These are phyloP conservation scores for Mucor saturninus DNA, from an alignment of 371 early-diverging fungal genomes.

Conservation along the genomic window DNA sequence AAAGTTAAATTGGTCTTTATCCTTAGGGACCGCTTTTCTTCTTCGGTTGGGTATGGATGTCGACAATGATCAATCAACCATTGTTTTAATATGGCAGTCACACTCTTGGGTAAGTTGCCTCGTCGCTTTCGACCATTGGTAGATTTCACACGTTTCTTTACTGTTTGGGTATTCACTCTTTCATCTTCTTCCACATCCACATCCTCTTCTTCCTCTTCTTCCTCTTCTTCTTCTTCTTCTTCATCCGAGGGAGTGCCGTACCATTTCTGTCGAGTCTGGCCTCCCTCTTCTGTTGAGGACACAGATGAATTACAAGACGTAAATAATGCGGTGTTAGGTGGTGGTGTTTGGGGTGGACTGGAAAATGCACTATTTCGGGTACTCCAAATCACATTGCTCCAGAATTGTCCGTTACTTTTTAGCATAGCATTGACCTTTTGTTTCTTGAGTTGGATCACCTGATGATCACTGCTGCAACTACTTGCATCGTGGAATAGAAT, in stretches of 20 bases:
- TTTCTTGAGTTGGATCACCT: slow-evolving; percentile 23
- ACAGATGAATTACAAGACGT: slow-evolving; percentile 4
- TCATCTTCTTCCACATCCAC: slow-evolving; percentile 1
- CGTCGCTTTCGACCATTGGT: slow-evolving; percentile 32
- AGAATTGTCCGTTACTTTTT: slow-evolving; percentile 24
- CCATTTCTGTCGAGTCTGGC: neutral
- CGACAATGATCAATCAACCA: slow-evolving; percentile 72
- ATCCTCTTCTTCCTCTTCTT: slow-evolving; percentile 1
- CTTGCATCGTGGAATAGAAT: slow-evolving; percentile 30
- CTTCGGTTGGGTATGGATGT: slow-evolving; percentile 80
- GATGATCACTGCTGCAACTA: slow-evolving; percentile 17
- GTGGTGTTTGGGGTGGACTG: slow-evolving; percentile 16
- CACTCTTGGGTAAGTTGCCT: slow-evolving; percentile 57
- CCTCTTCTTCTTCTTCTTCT: neutral
- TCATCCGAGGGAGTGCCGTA: neutral
- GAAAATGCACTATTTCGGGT: slow-evolving; percentile 14
- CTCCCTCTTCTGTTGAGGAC: neutral
- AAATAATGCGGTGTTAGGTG: neutral
- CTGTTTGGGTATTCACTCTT: neutral
- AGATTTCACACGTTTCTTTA: slow-evolving; percentile 5
- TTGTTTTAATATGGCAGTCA: slow-evolving; percentile 60
- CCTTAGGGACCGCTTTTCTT: slow-evolving; percentile 63
- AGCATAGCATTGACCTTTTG: slow-evolving; percentile 30
- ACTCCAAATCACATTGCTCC: slow-evolving; percentile 23
- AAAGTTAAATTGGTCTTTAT: slow-evolving; percentile 62